Evolutionary conservation across 73 alveolate species (phyloP), one percentile per base, ranked within the genome.

Genomic region (Durusdinium trenchii): DNA sequence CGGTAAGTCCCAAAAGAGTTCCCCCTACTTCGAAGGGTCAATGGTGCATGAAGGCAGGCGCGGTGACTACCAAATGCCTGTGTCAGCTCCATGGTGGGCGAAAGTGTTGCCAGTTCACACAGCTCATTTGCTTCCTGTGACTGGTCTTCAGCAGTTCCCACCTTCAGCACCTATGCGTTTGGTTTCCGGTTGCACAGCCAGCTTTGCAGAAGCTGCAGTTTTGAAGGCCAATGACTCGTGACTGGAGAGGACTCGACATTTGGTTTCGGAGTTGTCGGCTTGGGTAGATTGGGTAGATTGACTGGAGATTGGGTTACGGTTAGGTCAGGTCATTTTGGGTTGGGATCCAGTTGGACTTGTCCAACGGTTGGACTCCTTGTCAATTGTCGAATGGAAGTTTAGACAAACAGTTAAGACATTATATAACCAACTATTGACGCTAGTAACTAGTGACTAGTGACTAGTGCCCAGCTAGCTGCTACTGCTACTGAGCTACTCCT

Each of bases 171-270:
- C 83, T 2, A 2, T 71, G 83, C 20, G 35, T 36, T 10, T 71
- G 83, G 83, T 71, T 71, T 71, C 83, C 43, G 83, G 83, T 23
- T 71, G 83, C 83, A 71, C 83, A n/a, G 38, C 47, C 45, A 71
- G 83, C 6, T 71, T 71, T n/a, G 83, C 83, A 71, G 83, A 71
- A 12, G 83, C 83, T 38, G 43, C 83, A 3, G 83, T 71, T 26
- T 43, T 71, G 83, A 71, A 71, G 83, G 81, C 26, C 38, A 28
- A 5, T 38, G 83, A 26, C 67, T 20, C 30, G 30, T 14, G 67
- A 54, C 30, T 54, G 67, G 10, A 14, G 67, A 14, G 67, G 20
- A 20, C 67, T 10, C 67, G 20, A 54, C 67, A 20, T 54, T 54
- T 54, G 10, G 67, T 14, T 54, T 54, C 20, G 67, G 67, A 54